These are phyloP conservation scores for Friedmanniomyces endolithicus DNA, from an alignment of 495 filamentous ascomycete species.

Conservation along the genomic window DNA sequence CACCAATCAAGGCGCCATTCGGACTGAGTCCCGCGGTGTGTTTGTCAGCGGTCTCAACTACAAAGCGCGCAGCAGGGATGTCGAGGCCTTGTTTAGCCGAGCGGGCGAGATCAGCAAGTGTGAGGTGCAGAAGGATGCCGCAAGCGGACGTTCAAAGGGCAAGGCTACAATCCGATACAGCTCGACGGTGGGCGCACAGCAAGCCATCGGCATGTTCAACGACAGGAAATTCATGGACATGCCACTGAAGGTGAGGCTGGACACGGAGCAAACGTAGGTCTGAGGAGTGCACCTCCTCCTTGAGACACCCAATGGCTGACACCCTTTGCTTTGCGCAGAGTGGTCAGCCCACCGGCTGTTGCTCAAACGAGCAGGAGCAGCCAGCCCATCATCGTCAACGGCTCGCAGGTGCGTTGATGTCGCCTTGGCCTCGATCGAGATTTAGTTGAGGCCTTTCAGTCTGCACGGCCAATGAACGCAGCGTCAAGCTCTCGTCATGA, in stretches of 20 bases:
- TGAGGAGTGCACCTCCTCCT: no score
- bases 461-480: neutral
- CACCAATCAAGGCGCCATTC: conserved; percentile 16
- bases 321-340: no score
- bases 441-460: neutral
- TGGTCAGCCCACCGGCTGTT: conserved; percentile 17
- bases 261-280: conserved; percentile 24
- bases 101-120: conserved; percentile 12
- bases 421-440: neutral
- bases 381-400: conserved; percentile 19
- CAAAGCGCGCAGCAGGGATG: conserved; percentile 12
- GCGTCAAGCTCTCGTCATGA: neutral
- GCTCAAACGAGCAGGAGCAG: neutral
- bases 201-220: conserved; percentile 21
- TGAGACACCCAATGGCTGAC: no score
- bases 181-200: conserved; percentile 19
- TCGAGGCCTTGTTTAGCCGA: conserved; percentile 17
- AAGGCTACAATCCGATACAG: conserved; percentile 22
- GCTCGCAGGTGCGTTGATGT: conserved; percentile 9
- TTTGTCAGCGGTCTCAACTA: conserved; percentile 26
- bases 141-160: conserved; percentile 21
- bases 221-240: conserved; percentile 12
- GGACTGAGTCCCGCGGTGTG: conserved; percentile 25
- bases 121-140: conserved; percentile 19
- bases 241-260: conserved; percentile 22